Base-by-base conservation (phyloP, 345 rosid species). In the Pelargonium nanum region DNA sequence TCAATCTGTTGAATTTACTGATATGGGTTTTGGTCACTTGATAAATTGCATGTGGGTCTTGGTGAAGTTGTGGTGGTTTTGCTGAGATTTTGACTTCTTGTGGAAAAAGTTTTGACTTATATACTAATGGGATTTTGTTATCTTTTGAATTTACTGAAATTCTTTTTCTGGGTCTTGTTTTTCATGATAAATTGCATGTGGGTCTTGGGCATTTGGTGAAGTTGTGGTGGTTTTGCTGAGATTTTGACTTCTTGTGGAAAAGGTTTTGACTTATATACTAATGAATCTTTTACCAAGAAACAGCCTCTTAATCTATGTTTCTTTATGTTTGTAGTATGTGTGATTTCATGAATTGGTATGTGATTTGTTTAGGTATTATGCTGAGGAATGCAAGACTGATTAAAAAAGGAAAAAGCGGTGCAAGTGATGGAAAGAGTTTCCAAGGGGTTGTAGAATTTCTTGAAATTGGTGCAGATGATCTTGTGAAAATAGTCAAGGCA, bases 401-500 rank as follows among this genome's bases (percentile, higher is more conserved):
- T 20, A 84, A 73, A 72, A 88, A 75, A 72, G 92, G 98, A 44
- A 83, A 74, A 69, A 78, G 83, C 57, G 67, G 70, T 67, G 66
- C 89, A 48, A 91, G 85, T 80, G 81, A 66, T 74, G 3, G 65
- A 57, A 65, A 85, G 79, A 58, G 71, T 30, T 67, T 61, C 83
- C n/a, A n/a, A n/a, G n/a, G n/a, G n/a, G n/a, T n/a, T 61, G 67
- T 91, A 51, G 84, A 85, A 60, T 84, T 95, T 1, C 88, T 88
- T 65, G 84, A 88, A 58, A 80, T 91, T 61, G 77, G 72, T 21
- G 71, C 96, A 1, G 63, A 66, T 52, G 83, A 88, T 70, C 81
- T 91, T 69, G 98, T 82, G 74, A 92, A 88, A 85, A 81, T 88
- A 50, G 76, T 88, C 0, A 83, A 79, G 88, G 98, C 85, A 75